Percentiles rank a stretch among this genome's conserved stretches.
phyloP scores from a whole-genome alignment of 1,284 basidiomycete species.

The Chalciporus piperatoides region DNA sequence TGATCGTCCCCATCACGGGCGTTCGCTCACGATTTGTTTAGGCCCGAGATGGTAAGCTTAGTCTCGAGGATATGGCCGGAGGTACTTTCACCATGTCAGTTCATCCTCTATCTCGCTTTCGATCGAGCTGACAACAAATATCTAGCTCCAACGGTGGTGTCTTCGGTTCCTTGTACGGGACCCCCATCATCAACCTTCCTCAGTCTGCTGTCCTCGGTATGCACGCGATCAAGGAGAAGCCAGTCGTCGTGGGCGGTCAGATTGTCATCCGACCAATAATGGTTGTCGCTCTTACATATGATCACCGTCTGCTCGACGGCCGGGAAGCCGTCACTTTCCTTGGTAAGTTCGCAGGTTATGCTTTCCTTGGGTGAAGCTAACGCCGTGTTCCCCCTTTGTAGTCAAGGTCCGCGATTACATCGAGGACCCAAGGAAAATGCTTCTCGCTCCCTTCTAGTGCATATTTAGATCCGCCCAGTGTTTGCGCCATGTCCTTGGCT shows the following conservation, averaged over 20 bases:
- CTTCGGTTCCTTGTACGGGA: slow-evolving; percentile 95
- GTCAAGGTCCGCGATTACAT: slow-evolving; percentile 62
- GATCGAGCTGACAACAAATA: slow-evolving; percentile 5
- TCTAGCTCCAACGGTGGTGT: slow-evolving; percentile 95
- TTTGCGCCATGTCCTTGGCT: slow-evolving; percentile 2
- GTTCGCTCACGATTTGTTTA: slow-evolving; percentile 28
- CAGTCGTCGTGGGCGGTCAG: slow-evolving; percentile 91
- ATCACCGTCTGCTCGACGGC: slow-evolving; percentile 95
- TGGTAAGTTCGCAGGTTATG: slow-evolving; percentile 50
- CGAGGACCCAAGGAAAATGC: slow-evolving; percentile 57
- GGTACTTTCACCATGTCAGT: slow-evolving; percentile 95
- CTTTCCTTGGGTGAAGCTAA: slow-evolving; percentile 10
- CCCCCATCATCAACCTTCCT: slow-evolving; percentile 96
- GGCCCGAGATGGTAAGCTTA: slow-evolving; percentile 93
- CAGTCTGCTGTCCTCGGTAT: slow-evolving; percentile 95
- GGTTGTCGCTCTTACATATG: slow-evolving; percentile 93
- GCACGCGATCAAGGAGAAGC: slow-evolving; percentile 94
- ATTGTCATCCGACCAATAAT: slow-evolving; percentile 97
- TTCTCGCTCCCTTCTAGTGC: slow-evolving; percentile 36
- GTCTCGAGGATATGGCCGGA: slow-evolving; percentile 95
- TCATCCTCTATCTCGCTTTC: neutral
- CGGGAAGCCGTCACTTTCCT: slow-evolving; percentile 98
- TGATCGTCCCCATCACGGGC: slow-evolving; percentile 4
- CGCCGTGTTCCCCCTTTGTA: slow-evolving; percentile 29
- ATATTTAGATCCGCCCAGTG: neutral